Evolutionary conservation across 345 rosid genomes (phyloP).

Genomic region (Gossypium australe): DNA sequence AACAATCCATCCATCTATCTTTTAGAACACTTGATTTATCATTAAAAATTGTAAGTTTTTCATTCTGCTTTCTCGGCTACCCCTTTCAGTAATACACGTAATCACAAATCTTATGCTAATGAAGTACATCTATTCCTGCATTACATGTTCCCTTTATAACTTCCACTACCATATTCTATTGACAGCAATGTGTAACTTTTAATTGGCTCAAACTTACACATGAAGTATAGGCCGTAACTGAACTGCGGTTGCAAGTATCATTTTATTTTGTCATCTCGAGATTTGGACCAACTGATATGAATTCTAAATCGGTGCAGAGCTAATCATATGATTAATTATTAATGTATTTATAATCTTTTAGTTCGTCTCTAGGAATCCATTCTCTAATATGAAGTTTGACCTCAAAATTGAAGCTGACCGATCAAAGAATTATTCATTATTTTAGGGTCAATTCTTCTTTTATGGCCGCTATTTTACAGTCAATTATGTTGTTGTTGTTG

Average conservation of each 20-base stretch:
- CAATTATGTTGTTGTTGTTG: neutral
- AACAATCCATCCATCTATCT: neutral
- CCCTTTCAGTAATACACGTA: neutral
- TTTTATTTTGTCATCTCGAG: neutral
- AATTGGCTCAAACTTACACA: neutral
- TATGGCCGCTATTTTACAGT: neutral
- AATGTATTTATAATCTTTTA: neutral
- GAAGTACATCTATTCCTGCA: neutral
- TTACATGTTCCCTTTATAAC: neutral
- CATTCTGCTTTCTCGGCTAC: neutral
- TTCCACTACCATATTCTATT: neutral
- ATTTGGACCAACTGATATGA: neutral
- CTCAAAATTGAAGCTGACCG: neutral
- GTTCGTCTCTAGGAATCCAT: neutral
- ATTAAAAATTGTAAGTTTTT: neutral
- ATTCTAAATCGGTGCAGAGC: neutral
- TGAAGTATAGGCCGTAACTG: neutral
- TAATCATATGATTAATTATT: neutral
- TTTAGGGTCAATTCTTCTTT: neutral
- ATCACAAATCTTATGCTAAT: neutral
- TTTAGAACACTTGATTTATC: neutral
- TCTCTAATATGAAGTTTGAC: neutral
- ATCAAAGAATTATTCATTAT: neutral
- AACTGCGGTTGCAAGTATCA: neutral
- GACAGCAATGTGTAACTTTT: neutral